Evolutionary conservation across 805 yeast species (phyloP), one percentile per base, ranked within the genome.

Genomic region (Hanseniaspora meyeri): DNA sequence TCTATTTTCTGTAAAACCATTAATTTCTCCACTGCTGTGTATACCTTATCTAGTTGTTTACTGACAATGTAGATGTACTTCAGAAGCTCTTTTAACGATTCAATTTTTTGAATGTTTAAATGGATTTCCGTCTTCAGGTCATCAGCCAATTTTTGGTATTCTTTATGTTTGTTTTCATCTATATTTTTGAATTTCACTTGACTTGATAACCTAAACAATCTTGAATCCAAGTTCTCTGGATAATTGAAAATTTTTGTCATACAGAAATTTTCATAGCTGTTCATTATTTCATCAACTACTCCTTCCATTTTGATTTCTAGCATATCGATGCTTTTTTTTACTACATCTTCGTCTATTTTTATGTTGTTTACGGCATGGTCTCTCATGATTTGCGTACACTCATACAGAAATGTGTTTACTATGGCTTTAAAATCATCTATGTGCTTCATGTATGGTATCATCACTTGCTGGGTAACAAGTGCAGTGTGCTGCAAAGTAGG

Each of bases 161-260:
- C n/a, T 11, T 10, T 7, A 19, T 29, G 20, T 24, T 37, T 45
- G 8, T 27, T 45, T 19, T 37, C 46, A 7, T 37, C 11, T 1
- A 52, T 52, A 19, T 37, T 29, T 29, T 52, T 52, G 17, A 34
- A 45, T 16, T 52, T 43, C 19, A 52, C 3, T 27, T 52, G 56
- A 14, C 43, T 36, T 29, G 50, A 45, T 3, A 52, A 29, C 31
- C 56, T 52, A 36, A 52, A 52, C 43, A 52, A 17, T 24, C 56
- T 16, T 14, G 40, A 42, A n/a, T 52, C 56, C 16, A 45, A 36
- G 19, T 52, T 45, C 6, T 52, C 39, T n/a, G 56, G 56, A 9
- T 43, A 11, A 19, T 52, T 52, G 16, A 52, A 52, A n/a, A 52
- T 45, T n/a, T 45, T 52, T 12, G 42, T 29, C 56, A 52, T 45